phyloP scores from a whole-genome alignment of 2,329 filamentous ascomycete species.

The Dactylellina haptotyla region DNA sequence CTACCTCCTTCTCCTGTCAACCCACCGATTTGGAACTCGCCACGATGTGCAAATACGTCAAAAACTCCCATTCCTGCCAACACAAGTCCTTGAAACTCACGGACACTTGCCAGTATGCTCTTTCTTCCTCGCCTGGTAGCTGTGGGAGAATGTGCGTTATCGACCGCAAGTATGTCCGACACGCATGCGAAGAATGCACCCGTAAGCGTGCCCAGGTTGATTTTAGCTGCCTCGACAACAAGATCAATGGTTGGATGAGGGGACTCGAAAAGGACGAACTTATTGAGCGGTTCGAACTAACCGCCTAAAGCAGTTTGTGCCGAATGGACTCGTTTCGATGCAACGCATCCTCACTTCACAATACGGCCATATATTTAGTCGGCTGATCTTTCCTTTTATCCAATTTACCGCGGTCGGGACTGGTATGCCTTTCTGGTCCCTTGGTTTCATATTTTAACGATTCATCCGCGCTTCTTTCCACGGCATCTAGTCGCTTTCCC shows the following conservation, averaged over 20 bases:
- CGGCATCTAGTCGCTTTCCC: too few species aligned
- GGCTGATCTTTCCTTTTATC: too few species aligned
- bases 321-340: neutral
- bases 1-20: too few species aligned
- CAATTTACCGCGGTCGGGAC: neutral
- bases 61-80: constrained; percentile 52
- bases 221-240: constrained; percentile 37
- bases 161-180: constrained; percentile 46
- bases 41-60: constrained; percentile 53
- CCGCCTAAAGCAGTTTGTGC: constrained; percentile 17
- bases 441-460: too few species aligned
- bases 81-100: constrained; percentile 50
- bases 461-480: too few species aligned
- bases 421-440: too few species aligned
- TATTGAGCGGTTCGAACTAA: constrained; percentile 38
- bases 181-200: constrained; percentile 46
- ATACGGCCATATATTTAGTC: too few species aligned
- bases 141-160: constrained; percentile 48
- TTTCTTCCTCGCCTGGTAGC: constrained; percentile 45
- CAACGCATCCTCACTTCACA: neutral
- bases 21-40: too few species aligned
- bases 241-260: constrained; percentile 51
- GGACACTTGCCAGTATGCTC: constrained; percentile 47
- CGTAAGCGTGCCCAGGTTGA: constrained; percentile 48
- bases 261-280: constrained; percentile 31